A percentile compares a stretch with the other conserved stretches of the same genome.
These are phyloP conservation scores for Pythium scleroteichum DNA, from an alignment of 352 stramenopile species.

Conservation along the genomic window DNA sequence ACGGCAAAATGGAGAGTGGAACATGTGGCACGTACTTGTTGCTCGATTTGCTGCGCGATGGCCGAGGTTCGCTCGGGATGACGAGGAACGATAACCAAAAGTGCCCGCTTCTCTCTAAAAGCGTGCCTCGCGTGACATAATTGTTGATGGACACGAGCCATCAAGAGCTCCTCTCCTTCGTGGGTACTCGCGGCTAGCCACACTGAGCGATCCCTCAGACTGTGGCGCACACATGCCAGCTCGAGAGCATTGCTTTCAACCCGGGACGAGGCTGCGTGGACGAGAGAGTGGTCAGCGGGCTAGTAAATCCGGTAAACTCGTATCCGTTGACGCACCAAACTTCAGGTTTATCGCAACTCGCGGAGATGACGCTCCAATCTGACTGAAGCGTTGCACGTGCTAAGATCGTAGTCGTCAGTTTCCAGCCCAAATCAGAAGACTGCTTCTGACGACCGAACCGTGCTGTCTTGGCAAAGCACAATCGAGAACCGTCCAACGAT, in stretches of 20 bases:
- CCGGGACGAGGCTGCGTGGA: constrained; percentile 23
- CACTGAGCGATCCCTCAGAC: constrained; percentile 30
- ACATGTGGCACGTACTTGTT: neutral
- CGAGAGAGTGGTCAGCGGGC: neutral
- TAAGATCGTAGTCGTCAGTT: constrained; percentile 12
- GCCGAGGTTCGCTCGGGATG: constrained; percentile 44
- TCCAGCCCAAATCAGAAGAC: too few relatives aligned
- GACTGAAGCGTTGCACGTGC: constrained; percentile 48
- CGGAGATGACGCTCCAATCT: constrained; percentile 39
- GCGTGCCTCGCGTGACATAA: constrained; percentile 16
- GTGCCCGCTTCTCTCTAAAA: constrained; percentile 15
- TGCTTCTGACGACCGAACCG: constrained; percentile 25
- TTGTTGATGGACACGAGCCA: constrained; percentile 39
- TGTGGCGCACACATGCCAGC: constrained; percentile 12
- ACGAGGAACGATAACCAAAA: constrained; percentile 61
- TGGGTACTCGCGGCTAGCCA: constrained; percentile 74
- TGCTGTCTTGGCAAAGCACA: constrained; percentile 63
- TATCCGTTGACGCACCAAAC: constrained; percentile 45
- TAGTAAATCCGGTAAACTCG: too few relatives aligned
- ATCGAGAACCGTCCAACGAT: constrained; percentile 42
- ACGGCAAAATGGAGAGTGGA: too few relatives aligned
- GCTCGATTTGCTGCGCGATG: constrained; percentile 41
- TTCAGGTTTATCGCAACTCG: constrained; percentile 62
- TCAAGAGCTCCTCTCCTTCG: constrained; percentile 56
- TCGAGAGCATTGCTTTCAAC: constrained; percentile 1